phyloP scores from a whole-genome alignment of 2,329 filamentous ascomycete species.

The Boeremia lycopersici region DNA sequence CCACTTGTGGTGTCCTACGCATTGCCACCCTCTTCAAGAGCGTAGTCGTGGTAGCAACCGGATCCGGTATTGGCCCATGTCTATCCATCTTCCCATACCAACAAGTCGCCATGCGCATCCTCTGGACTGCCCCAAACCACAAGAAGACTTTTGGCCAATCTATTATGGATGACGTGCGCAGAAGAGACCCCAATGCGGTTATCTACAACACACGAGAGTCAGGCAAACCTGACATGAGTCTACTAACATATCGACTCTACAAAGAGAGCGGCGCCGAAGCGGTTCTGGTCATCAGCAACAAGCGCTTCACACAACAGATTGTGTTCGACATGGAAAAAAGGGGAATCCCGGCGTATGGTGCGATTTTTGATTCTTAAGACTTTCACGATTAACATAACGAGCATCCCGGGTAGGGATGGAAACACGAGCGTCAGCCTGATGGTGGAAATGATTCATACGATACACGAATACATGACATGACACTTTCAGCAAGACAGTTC shows the following conservation, averaged over 20 bases:
- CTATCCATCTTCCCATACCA: constrained; percentile 58
- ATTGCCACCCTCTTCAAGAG: constrained; percentile 46
- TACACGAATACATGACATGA: neutral
- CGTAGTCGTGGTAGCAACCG: constrained; percentile 48
- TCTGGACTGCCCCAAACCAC: constrained; percentile 73
- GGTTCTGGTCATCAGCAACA: constrained; percentile 76
- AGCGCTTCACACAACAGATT: constrained; percentile 70
- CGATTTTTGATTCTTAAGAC: constrained; percentile 69
- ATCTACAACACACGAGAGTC: constrained; percentile 70
- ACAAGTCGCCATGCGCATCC: constrained; percentile 63
- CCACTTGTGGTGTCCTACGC: constrained; percentile 44
- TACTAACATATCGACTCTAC: constrained; percentile 61
- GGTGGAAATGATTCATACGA: neutral
- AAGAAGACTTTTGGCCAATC: constrained; percentile 67
- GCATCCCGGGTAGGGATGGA: neutral
- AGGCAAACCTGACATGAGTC: constrained; percentile 68
- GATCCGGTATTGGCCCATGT: constrained; percentile 51
- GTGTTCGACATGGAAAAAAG: constrained; percentile 72
- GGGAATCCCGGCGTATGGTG: constrained; percentile 72
- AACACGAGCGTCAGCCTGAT: neutral
- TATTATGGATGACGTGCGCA: constrained; percentile 64
- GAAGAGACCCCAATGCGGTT: constrained; percentile 66
- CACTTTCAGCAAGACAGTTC: neutral
- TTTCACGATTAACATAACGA: neutral
- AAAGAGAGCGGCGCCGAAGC: constrained; percentile 65